Conservation (phyloP, 148 eudicot species). For the Bassia scoparia region DNA sequence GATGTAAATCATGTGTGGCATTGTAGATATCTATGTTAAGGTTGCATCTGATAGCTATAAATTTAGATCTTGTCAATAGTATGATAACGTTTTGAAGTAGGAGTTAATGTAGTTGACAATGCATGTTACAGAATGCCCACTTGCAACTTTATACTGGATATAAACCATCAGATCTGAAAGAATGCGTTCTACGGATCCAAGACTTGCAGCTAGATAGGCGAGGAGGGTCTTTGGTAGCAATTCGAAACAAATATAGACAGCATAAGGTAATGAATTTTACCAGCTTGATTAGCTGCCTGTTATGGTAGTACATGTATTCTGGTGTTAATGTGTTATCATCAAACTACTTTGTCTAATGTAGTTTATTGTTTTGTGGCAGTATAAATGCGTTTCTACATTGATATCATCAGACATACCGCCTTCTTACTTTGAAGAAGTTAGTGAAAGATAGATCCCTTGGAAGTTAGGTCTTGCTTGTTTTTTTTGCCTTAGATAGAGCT, state of each 20-base stretch:
- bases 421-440: slow-evolving; percentile 45
- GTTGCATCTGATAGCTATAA: no score
- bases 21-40: no score
- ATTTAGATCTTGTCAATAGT: background rate
- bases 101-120: background rate
- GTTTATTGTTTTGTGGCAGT: slow-evolving; percentile 37
- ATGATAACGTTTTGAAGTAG: background rate
- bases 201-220: slow-evolving; percentile 64
- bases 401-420: slow-evolving; percentile 49
- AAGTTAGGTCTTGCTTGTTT: background rate
- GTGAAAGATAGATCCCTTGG: slow-evolving; percentile 26
- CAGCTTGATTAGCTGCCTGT: background rate
- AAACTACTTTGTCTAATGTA: slow-evolving; percentile 17
- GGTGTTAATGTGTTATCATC: no score
- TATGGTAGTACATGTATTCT: background rate
- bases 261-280: slow-evolving; percentile 53
- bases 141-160: slow-evolving; percentile 72
- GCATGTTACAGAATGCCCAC: slow-evolving; percentile 36
- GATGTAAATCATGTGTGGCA: background rate
- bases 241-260: slow-evolving; percentile 73
- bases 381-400: slow-evolving; percentile 66
- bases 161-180: slow-evolving; percentile 58
- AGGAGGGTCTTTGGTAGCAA: slow-evolving; percentile 56
- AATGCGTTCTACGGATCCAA: slow-evolving; percentile 68
- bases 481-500: slow-evolving; percentile 6